Conservation (phyloP, 768 basidiomycete species). For the button mushroom (Agaricus bisporus) region DNA sequence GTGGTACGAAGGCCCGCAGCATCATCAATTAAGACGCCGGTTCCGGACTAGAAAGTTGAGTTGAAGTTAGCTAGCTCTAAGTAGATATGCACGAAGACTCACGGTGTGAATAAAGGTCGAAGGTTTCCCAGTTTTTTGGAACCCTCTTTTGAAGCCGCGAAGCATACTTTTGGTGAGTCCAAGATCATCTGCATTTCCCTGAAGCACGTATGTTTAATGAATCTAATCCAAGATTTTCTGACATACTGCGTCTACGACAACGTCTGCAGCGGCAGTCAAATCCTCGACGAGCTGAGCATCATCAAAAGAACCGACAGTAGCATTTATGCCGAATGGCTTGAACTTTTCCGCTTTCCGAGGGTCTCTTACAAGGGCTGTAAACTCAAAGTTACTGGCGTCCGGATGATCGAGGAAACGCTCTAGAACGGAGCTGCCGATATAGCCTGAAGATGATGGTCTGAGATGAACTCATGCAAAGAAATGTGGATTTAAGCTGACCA, state of each 20-base stretch:
- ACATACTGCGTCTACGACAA: conserved; percentile 37
- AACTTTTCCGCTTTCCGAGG: conserved; percentile 40
- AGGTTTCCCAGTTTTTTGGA: conserved; percentile 24
- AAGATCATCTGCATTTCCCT: conserved; percentile 36
- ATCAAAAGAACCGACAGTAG: conserved; percentile 33
- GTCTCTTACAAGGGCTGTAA: conserved; percentile 40
- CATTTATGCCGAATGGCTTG: conserved; percentile 28
- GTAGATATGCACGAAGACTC: conserved; percentile 12
- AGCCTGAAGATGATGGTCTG: conserved; percentile 22
- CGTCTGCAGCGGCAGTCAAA: conserved; percentile 37
- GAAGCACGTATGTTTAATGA: neutral
- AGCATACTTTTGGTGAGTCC: conserved; percentile 33
- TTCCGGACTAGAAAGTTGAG: conserved; percentile 22
- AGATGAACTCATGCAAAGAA: neutral
- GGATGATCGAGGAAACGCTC: conserved; percentile 34
- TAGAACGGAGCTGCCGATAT: conserved; percentile 43
- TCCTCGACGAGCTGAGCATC: conserved; percentile 32
- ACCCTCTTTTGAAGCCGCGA: conserved; percentile 27
- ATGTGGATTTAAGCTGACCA: conserved; percentile 19
- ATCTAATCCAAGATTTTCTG: neutral
- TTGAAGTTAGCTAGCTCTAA: neutral
- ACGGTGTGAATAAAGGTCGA: conserved; percentile 40
- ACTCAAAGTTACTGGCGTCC: conserved; percentile 26
- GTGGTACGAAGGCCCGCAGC: conserved; percentile 34
- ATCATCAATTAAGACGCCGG: conserved; percentile 34